Base-by-base conservation (phyloP, 78 protist genomes). In the Anaeramoeba flamelloides region DNA sequence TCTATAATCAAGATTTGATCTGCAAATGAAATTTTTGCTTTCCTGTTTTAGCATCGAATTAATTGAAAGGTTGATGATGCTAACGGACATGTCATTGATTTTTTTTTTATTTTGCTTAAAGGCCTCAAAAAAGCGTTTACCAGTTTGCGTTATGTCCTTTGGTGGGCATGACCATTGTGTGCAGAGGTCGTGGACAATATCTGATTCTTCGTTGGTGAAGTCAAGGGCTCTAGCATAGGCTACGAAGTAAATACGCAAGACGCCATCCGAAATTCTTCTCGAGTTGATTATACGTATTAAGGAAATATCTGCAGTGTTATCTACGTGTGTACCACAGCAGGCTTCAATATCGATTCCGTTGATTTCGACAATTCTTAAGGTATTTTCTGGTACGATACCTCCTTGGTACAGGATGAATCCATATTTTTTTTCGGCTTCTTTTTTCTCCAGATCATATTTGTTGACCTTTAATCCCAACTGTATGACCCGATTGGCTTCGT, bases 371-470 rank as follows among this genome's bases (percentile, higher is more conserved):
- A n/a, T n/a, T n/a, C n/a, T n/a, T n/a, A n/a, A n/a, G n/a, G n/a
- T n/a, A n/a, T 17, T 77, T 3, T 82, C 86, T 1, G 86, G 81
- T 33, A 83, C 86, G 22, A 83, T 75, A 39, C 86, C 86, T 2
- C 86, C 86, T 36, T 83, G 86, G 77, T 83, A 83, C 31, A 83
- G 41, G 17, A 77, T 39, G 86, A 74, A 83, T 2, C 86, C 86
- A 17, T 83, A 53, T 0, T 8, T 31, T 32, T 40, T 40, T 39
- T 83, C 86, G 74, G 86, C 86, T 1, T 39, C 74, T 3, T 78
- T 38, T 76, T 79, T 79, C 33, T 33, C 22, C 22, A 80, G 1
- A 12, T 65, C 34, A 22, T 4, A 39, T 79, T 78, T 83, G n/a
- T n/a, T n/a, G n/a, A n/a, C n/a, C n/a, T n/a, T n/a, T n/a, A n/a